Evolutionary conservation across 352 stramenopile genomes (phyloP).

Genomic region (Phytopythium mirpurense): DNA sequence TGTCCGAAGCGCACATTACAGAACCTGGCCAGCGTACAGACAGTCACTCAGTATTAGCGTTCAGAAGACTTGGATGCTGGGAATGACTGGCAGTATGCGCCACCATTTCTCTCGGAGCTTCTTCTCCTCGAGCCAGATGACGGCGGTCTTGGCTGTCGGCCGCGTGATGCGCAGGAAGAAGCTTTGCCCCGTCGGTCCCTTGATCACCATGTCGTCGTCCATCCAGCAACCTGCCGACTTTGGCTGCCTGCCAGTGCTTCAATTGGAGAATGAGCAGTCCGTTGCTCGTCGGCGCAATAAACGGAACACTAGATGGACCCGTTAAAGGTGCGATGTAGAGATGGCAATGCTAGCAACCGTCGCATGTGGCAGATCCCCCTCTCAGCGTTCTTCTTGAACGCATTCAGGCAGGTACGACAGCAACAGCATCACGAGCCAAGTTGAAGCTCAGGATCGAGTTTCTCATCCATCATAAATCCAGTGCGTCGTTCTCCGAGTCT

Average conservation of each 20-base stretch:
- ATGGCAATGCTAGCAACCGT: not conserved
- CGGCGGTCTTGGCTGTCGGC: not conserved
- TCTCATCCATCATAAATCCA: not conserved
- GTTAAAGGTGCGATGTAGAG: too few species aligned
- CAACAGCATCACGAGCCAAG: not conserved
- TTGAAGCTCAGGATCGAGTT: not conserved
- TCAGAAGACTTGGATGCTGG: not conserved
- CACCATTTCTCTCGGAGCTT: slow-evolving; percentile 6
- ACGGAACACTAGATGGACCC: too few species aligned
- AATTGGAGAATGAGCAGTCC: too few species aligned
- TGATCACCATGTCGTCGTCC: slow-evolving; percentile 5
- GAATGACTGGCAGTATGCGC: too few species aligned
- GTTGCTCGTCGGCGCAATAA: too few species aligned
- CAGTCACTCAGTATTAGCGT: too few species aligned
- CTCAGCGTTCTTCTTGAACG: not conserved
- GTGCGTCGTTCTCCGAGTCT: not conserved
- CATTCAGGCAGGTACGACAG: not conserved
- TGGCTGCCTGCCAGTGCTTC: too few species aligned
- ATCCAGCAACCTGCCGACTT: not conserved
- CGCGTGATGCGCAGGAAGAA: slow-evolving; percentile 7
- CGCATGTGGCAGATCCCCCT: not conserved
- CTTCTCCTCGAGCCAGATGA: slow-evolving; percentile 7
- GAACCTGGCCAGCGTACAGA: not conserved
- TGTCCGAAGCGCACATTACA: slow-evolving; percentile 4
- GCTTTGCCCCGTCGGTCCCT: slow-evolving; percentile 4